Evolutionary conservation across 2,329 filamentous ascomycete genomes (phyloP).

Genomic region (Exophiala mesophila): DNA sequence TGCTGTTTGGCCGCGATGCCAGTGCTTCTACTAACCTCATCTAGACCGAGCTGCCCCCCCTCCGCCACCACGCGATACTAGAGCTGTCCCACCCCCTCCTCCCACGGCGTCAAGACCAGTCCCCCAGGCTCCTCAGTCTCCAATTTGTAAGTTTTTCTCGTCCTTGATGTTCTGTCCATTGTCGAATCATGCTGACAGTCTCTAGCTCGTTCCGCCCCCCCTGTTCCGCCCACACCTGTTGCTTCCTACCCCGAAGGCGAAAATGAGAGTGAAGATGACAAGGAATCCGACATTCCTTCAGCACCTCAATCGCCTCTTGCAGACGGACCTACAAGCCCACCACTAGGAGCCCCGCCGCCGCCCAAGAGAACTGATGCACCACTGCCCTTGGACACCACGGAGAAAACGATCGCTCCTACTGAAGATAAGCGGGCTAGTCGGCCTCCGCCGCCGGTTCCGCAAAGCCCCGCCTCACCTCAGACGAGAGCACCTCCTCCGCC

Average conservation of each 20-base stretch:
- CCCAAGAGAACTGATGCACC: slow-evolving; percentile 13
- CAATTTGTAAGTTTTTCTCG: slow-evolving; percentile 17
- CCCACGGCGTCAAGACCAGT: slow-evolving; percentile 30
- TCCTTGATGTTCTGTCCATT: not conserved
- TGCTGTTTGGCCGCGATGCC: not conserved
- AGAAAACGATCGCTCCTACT: slow-evolving; percentile 28
- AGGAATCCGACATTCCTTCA: slow-evolving; percentile 18
- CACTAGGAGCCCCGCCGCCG: slow-evolving; percentile 37
- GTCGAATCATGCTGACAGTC: slow-evolving; percentile 4
- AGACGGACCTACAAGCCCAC: slow-evolving; percentile 31
- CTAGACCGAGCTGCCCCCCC: slow-evolving; percentile 43
- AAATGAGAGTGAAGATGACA: slow-evolving; percentile 10
- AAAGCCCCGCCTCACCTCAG: slow-evolving; percentile 36
- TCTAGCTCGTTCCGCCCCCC: slow-evolving; percentile 14
- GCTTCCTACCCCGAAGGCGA: slow-evolving; percentile 8
- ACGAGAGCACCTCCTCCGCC: slow-evolving; percentile 62
- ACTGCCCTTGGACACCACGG: slow-evolving; percentile 23
- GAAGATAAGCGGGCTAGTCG: slow-evolving; percentile 41
- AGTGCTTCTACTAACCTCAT: slow-evolving; percentile 4
- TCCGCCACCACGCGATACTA: slow-evolving; percentile 38
- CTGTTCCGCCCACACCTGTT: slow-evolving; percentile 5
- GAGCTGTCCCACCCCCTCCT: slow-evolving; percentile 44
- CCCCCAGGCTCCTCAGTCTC: slow-evolving; percentile 15
- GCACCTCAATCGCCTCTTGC: slow-evolving; percentile 28
- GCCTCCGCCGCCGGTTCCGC: slow-evolving; percentile 36